Percentiles rank a stretch among this genome's conserved stretches.
phyloP scores from a whole-genome alignment of 768 basidiomycete genomes.

The Tubosaeta sp. region DNA sequence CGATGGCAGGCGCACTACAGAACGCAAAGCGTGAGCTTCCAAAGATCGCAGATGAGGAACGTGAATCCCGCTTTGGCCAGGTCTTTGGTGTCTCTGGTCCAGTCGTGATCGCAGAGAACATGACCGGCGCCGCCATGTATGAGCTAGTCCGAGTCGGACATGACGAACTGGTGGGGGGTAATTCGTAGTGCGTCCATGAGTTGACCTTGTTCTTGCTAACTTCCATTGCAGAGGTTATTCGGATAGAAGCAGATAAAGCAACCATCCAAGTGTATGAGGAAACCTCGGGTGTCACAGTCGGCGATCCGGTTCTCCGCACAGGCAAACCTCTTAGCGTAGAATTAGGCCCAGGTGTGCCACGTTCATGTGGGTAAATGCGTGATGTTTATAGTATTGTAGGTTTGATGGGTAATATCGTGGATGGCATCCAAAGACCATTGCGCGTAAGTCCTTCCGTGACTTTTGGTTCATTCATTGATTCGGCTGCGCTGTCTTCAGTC shows the following conservation, averaged over 20 bases:
- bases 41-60: conserved; percentile 88
- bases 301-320: conserved; percentile 95
- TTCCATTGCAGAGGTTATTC: conserved; percentile 82
- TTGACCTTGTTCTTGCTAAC: conserved; percentile 9
- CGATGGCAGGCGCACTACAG: conserved; percentile 89
- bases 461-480: conserved; percentile 3
- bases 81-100: conserved; percentile 97
- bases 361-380: neutral
- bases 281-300: conserved; percentile 97
- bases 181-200: conserved; percentile 14
- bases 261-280: conserved; percentile 99
- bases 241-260: conserved; percentile 96
- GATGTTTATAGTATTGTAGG: conserved; percentile 43
- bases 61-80: conserved; percentile 80
- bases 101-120: conserved; percentile 94
- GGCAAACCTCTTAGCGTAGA: conserved; percentile 98
- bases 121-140: conserved; percentile 95
- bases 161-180: conserved; percentile 96
- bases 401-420: conserved; percentile 98
- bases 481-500: conserved; percentile 39
- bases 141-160: conserved; percentile 98
- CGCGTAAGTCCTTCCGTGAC: conserved; percentile 48
- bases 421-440: conserved; percentile 92
- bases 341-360: conserved; percentile 81
- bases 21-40: conserved; percentile 85